phyloP scores from a whole-genome alignment of 768 basidiomycete species.

The Podaxis rugospora region DNA sequence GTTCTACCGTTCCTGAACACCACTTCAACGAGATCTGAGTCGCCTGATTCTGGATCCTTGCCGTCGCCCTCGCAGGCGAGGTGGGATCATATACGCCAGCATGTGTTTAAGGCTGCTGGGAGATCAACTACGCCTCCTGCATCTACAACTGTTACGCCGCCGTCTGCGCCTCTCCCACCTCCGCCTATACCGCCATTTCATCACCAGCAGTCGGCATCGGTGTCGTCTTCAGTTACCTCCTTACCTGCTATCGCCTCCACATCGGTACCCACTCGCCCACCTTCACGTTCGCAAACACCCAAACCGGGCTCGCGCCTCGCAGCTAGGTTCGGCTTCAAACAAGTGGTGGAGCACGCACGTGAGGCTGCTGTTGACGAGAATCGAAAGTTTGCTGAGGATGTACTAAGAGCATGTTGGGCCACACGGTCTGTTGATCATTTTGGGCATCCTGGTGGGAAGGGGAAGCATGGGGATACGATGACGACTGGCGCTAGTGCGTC shows the following conservation, averaged over 20 bases:
- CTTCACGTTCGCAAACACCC: conserved; percentile 23
- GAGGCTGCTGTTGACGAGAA: conserved; percentile 46
- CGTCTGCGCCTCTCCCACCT: conserved; percentile 12
- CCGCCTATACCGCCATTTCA: background rate
- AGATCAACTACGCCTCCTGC: conserved; percentile 18
- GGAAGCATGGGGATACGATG: conserved; percentile 16
- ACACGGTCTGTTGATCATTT: conserved; percentile 41
- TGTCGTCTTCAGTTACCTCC: too few species aligned
- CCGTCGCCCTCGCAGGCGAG: conserved; percentile 20
- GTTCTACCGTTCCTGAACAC: background rate
- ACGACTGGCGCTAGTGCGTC: conserved; percentile 15
- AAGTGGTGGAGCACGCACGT: conserved; percentile 62
- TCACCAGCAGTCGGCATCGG: background rate
- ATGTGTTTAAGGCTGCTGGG: conserved; percentile 36
- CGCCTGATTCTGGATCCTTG: background rate
- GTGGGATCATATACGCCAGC: conserved; percentile 53
- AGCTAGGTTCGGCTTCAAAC: conserved; percentile 49
- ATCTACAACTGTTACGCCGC: too few species aligned
- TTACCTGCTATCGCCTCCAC: conserved; percentile 15
- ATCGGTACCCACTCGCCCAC: conserved; percentile 15
- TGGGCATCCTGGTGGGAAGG: background rate
- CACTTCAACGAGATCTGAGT: background rate
- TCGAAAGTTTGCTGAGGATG: conserved; percentile 49
- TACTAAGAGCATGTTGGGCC: conserved; percentile 51
- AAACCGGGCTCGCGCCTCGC: conserved; percentile 13